Evolutionary conservation across 768 basidiomycete genomes (phyloP).

Genomic region (Lactarius psammicola): DNA sequence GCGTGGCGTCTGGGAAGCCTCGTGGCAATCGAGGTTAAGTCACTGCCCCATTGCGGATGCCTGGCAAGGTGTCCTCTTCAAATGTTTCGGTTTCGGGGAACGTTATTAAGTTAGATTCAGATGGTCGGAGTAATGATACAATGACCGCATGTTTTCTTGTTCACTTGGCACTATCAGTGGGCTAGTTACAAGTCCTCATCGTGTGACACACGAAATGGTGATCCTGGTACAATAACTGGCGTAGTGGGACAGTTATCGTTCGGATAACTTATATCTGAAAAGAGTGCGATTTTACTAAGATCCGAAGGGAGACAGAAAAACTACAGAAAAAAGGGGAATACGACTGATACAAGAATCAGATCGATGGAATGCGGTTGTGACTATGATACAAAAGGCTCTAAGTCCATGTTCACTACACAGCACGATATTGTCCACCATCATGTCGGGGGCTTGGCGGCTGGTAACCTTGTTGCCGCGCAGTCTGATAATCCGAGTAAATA

Average conservation of each 20-base stretch:
- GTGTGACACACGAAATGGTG: too few relatives aligned
- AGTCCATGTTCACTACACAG: constrained; percentile 11
- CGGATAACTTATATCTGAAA: background rate
- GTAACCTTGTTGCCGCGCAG: background rate
- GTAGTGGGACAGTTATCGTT: too few relatives aligned
- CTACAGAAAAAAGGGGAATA: background rate
- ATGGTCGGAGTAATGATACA: background rate
- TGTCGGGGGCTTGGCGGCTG: background rate
- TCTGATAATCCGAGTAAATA: background rate
- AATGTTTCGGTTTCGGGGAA: background rate
- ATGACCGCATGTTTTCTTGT: background rate
- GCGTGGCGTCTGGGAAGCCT: background rate
- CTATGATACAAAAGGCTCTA: constrained; percentile 15
- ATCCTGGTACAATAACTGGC: too few relatives aligned
- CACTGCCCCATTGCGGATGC: background rate
- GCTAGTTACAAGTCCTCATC: background rate
- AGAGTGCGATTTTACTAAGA: background rate
- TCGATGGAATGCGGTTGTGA: constrained; percentile 34
- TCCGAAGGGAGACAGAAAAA: background rate
- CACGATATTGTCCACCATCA: constrained; percentile 11
- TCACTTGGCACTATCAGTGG: background rate
- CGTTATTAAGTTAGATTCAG: background rate
- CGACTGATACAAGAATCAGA: background rate
- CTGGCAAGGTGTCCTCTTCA: background rate
- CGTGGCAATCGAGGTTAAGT: background rate